These are phyloP conservation scores for Lyophyllum decastes DNA, from an alignment of 768 basidiomycete species.

Conservation along the genomic window DNA sequence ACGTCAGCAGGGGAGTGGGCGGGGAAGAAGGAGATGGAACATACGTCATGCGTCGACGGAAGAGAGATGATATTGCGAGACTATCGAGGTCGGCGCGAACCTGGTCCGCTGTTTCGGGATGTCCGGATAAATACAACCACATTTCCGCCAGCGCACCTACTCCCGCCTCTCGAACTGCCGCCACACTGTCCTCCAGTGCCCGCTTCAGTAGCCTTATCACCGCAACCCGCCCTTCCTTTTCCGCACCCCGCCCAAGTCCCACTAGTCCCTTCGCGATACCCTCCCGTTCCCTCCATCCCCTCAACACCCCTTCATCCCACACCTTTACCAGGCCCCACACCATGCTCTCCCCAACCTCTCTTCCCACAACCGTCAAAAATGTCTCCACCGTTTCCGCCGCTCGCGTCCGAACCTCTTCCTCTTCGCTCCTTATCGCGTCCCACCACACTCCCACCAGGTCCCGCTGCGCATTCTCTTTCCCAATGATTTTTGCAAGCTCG, in stretches of 20 bases:
- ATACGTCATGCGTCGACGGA: conserved; percentile 65
- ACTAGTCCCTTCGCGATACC: conserved; percentile 58
- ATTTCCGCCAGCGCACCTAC: conserved; percentile 58
- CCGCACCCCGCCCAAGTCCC: conserved; percentile 44
- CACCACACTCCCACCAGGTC: conserved; percentile 79
- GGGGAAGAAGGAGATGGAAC: conserved; percentile 28
- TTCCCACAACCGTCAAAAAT: conserved; percentile 56
- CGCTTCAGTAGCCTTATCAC: conserved; percentile 56
- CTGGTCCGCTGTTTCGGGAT: conserved; percentile 32
- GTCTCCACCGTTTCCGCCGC: conserved; percentile 65
- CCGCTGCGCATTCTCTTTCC: conserved; percentile 59
- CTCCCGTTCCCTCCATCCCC: conserved; percentile 83
- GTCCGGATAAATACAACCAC: conserved; percentile 39
- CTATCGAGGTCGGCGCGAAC: conserved; percentile 42
- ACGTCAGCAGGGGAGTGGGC: conserved; percentile 14
- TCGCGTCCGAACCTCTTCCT: conserved; percentile 74
- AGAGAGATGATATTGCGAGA: conserved; percentile 30
- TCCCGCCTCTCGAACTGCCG: conserved; percentile 83
- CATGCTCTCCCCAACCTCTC: conserved; percentile 43
- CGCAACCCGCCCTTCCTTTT: conserved; percentile 41
- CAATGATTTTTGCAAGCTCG: conserved; percentile 86
- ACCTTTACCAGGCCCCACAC: conserved; percentile 48
- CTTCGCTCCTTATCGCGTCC: conserved; percentile 52
- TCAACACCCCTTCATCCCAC: conserved; percentile 61
- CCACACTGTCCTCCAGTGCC: conserved; percentile 75